These are phyloP conservation scores for Theileria orientalis DNA, from an alignment of 169 alveolate genomes.

Conservation along the genomic window DNA sequence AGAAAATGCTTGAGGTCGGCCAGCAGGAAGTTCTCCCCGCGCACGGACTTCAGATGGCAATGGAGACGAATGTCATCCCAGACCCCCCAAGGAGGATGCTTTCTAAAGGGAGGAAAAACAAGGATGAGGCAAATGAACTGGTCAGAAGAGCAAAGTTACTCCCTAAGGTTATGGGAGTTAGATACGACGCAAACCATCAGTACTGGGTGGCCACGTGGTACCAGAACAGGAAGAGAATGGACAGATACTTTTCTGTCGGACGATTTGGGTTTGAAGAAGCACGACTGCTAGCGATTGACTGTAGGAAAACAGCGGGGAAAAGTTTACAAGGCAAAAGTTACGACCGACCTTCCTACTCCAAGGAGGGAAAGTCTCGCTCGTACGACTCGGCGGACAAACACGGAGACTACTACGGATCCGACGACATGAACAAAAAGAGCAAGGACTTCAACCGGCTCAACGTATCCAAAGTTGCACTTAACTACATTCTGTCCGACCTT, in stretches of 20 bases:
- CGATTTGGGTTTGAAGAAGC: conserved; percentile 79
- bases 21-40: conserved; percentile 51
- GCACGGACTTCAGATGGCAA: conserved; percentile 29
- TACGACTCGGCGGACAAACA: conserved; percentile 27
- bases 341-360: conserved; percentile 54
- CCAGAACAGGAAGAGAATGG: conserved; percentile 74
- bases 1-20: conserved; percentile 24
- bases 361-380: conserved; percentile 29
- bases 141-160: conserved; percentile 67
- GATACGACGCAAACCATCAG: conserved; percentile 76
- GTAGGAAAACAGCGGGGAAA: conserved; percentile 71
- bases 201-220: conserved; percentile 81
- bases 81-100: conserved; percentile 55
- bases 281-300: conserved; percentile 70
- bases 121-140: conserved; percentile 67
- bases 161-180: conserved; percentile 78
- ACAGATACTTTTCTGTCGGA: conserved; percentile 74
- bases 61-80: conserved; percentile 25
- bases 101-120: conserved; percentile 62
- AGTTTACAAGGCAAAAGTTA: conserved; percentile 65
- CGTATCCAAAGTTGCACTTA: conserved; percentile 67
- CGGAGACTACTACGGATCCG: conserved; percentile 52
- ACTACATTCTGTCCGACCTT: conserved; percentile 63
- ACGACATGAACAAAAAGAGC: conserved; percentile 52
- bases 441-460: conserved; percentile 69